phyloP scores from a whole-genome alignment of 2,329 filamentous ascomycete species.

The Monosporascus sp. region DNA sequence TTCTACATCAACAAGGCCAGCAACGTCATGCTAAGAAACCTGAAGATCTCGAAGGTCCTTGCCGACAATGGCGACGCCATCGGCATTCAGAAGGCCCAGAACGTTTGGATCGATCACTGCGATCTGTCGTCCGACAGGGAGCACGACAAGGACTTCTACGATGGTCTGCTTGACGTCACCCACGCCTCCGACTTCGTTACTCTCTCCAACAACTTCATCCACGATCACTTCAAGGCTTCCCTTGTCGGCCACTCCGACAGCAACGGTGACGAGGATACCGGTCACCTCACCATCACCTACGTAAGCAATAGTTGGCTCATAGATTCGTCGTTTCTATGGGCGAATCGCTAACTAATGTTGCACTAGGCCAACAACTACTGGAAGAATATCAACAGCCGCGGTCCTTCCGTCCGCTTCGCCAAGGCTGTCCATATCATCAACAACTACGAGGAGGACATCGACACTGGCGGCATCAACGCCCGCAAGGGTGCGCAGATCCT shows the following conservation, averaged over 20 bases:
- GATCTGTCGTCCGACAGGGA: slow-evolving; percentile 56
- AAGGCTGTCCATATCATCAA: slow-evolving; percentile 42
- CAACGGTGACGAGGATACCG: slow-evolving; percentile 57
- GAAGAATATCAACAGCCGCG: slow-evolving; percentile 50
- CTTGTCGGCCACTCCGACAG: slow-evolving; percentile 49
- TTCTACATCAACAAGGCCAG: slow-evolving; percentile 45
- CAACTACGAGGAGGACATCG: slow-evolving; percentile 34
- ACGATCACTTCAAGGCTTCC: slow-evolving; percentile 44
- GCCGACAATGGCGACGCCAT: slow-evolving; percentile 55
- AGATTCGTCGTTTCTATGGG: no score
- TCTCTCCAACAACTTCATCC: slow-evolving; percentile 36
- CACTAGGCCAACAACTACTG: slow-evolving; percentile 62
- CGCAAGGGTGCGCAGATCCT: slow-evolving; percentile 43
- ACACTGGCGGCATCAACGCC: slow-evolving; percentile 41
- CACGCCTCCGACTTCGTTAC: slow-evolving; percentile 60
- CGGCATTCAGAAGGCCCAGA: slow-evolving; percentile 50
- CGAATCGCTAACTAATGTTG: no score
- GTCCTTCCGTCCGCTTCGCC: slow-evolving; percentile 51
- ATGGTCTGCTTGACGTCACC: slow-evolving; percentile 59
- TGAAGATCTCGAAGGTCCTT: slow-evolving; percentile 52
- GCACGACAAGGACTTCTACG: slow-evolving; percentile 65
- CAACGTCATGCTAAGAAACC: slow-evolving; percentile 60
- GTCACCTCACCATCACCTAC: slow-evolving; percentile 60
- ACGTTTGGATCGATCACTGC: slow-evolving; percentile 64
- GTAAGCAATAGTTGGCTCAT: slow-evolving; percentile 13